A percentile compares a stretch with the other conserved stretches of the same genome.
These are phyloP conservation scores for Russula lepida DNA, from an alignment of 768 basidiomycete species.

Conservation along the genomic window DNA sequence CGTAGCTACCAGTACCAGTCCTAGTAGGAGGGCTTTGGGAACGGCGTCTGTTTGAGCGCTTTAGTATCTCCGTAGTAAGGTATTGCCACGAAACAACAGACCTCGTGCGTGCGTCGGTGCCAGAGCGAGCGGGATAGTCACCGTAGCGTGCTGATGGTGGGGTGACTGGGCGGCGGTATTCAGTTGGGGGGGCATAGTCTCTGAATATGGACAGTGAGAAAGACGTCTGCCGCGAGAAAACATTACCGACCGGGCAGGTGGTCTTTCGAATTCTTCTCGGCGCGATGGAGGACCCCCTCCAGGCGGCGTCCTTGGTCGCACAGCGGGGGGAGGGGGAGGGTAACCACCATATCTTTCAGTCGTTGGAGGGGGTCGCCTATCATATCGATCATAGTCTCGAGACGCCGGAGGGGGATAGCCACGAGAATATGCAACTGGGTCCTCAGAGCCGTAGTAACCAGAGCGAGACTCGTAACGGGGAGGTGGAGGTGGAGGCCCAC, in stretches of 20 bases:
- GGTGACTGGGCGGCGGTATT: constrained; percentile 23
- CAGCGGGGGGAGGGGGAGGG: constrained; percentile 34
- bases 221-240: not conserved
- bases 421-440: constrained; percentile 45
- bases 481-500: constrained; percentile 44
- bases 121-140: constrained; percentile 24
- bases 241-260: constrained; percentile 11
- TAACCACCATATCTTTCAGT: constrained; percentile 35
- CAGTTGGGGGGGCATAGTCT: constrained; percentile 20
- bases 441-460: constrained; percentile 34
- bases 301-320: constrained; percentile 26
- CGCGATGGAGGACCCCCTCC: constrained; percentile 13
- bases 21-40: constrained; percentile 23
- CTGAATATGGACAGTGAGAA: constrained; percentile 9
- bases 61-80: not conserved
- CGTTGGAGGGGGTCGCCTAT: constrained; percentile 43
- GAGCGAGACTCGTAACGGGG: constrained; percentile 48
- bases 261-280: constrained; percentile 30
- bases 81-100: constrained; percentile 1
- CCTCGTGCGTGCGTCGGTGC: constrained; percentile 19
- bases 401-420: constrained; percentile 42
- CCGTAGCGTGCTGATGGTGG: constrained; percentile 23
- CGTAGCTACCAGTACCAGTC: constrained; percentile 21
- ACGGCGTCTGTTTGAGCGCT: constrained; percentile 15
- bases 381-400: constrained; percentile 46